A percentile compares a stretch with the other conserved stretches of the same genome.
Conservation (phyloP, 139 green algal genomes). For the Chlorella sorokiniana region DNA sequence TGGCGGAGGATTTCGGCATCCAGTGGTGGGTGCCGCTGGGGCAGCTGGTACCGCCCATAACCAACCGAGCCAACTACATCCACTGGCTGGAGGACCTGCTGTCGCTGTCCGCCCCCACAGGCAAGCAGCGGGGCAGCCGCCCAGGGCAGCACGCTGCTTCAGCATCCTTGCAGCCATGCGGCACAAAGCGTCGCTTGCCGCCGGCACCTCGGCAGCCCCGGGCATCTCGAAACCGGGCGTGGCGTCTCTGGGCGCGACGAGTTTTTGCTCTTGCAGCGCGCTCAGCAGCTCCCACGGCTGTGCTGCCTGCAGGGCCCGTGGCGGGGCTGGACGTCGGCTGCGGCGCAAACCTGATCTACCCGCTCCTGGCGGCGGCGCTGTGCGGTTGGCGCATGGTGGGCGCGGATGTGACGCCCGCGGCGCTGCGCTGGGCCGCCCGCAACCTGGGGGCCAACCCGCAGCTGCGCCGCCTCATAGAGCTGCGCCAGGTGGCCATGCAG, state of each 20-base stretch:
- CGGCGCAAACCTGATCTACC: conserved; percentile 95
- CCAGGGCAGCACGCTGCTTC: background rate
- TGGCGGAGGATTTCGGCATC: conserved; percentile 73
- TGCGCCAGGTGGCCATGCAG: conserved; percentile 52
- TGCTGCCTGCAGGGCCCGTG: background rate
- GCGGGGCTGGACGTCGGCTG: conserved; percentile 89
- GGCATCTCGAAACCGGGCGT: too few species aligned
- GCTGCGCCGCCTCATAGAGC: conserved; percentile 63
- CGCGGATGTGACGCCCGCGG: conserved; percentile 73
- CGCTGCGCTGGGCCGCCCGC: conserved; percentile 51
- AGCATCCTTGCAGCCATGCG: too few species aligned
- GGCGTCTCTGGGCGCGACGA: too few species aligned
- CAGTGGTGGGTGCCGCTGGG: conserved; percentile 78
- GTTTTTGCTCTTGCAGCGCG: background rate
- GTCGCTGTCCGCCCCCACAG: conserved; percentile 58
- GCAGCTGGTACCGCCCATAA: conserved; percentile 82
- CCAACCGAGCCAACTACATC: conserved; percentile 92
- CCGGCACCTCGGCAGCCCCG: too few species aligned
- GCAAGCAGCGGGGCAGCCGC: background rate
- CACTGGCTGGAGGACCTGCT: conserved; percentile 93
- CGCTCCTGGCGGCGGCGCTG: conserved; percentile 84
- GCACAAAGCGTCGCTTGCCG: too few species aligned
- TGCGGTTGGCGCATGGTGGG: conserved; percentile 87
- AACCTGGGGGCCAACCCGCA: conserved; percentile 76
- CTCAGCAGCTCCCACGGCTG: too few species aligned